Conservation (phyloP, 2,329 filamentous ascomycete species). For the Hypoxylon sp. region DNA sequence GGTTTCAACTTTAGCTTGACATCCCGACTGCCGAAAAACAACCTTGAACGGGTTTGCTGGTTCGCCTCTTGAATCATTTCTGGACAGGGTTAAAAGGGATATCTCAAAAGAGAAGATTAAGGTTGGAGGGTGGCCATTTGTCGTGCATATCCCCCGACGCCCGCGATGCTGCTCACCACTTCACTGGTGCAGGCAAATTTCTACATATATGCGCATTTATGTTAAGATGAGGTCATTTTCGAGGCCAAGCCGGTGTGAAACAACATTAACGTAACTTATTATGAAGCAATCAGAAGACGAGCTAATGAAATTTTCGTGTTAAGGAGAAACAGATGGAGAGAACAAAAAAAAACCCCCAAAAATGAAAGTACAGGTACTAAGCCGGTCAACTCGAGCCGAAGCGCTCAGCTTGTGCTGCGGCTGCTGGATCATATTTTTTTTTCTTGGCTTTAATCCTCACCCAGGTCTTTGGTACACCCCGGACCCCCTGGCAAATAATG, state of each 20-base stretch:
- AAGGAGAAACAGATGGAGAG: constrained; percentile 12
- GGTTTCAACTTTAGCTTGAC: constrained; percentile 41
- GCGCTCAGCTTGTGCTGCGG: constrained; percentile 12
- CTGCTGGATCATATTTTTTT: constrained; percentile 18
- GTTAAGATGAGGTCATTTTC: constrained; percentile 34
- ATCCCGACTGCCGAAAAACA: constrained; percentile 43
- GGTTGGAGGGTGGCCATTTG: constrained; percentile 32
- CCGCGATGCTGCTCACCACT: constrained; percentile 15
- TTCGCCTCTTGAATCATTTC: constrained; percentile 21
- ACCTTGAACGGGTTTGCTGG: constrained; percentile 32
- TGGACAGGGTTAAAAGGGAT: constrained; percentile 23
- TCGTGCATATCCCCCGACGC: constrained; percentile 31
- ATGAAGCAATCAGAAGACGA: constrained; percentile 7
- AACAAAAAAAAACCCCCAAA: constrained; percentile 11
- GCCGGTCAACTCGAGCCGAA: constrained; percentile 16
- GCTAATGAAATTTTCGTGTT: constrained; percentile 7
- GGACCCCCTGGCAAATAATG: constrained; percentile 33
- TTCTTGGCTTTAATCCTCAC: constrained; percentile 19
- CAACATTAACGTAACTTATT: constrained; percentile 24
- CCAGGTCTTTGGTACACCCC: constrained; percentile 43
- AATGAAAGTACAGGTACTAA: constrained; percentile 6
- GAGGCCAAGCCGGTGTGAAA: constrained; percentile 27
- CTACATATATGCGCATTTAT: constrained; percentile 4
- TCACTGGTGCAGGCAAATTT: not conserved
- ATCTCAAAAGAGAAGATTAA: constrained; percentile 36